Base-by-base conservation (phyloP, 768 basidiomycete genomes). In the Mycena albidolilacea region DNA sequence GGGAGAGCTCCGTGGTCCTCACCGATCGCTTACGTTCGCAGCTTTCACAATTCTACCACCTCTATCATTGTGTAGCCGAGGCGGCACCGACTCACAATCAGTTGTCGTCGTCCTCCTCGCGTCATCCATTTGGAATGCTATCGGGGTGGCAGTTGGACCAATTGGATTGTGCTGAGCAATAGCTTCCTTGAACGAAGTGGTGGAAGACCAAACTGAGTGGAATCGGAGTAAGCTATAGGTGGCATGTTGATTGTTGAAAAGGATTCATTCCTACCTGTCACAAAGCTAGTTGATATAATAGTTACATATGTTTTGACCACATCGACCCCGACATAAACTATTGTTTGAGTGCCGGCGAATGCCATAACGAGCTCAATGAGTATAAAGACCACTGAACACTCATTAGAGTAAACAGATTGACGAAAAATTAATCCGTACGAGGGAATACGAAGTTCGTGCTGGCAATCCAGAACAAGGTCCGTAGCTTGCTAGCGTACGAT, bases 381-480 rank as follows among this genome's bases (percentile, higher is more conserved):
- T 10, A 41, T 7, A 38, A 61, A 52, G 37, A 52, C 10, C 57
- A 58, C 57, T 58, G 35, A 2, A 19, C 21, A 2, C 6, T 39
- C 0, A 37, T 58, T 39, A 58, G 37, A 5, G 57, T 37, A 17
- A 23, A 8, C 14, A 30, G 23, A 21, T 58, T 37, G 57, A 17
- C 5, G 2, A 10, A 38, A 38, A 38, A 7, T 38, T 19, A 58
- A 58, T 38, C 3, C 57, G 37, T 19, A 58, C 57, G 11, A 19
- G 57, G 57, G 7, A 58, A 58, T 38, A 58, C 37, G 21, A 58
- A 58, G 15, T 58, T 58, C 3, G 57, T 58, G 35, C 57, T 58
- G 7, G 57, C 37, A 38, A 58, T 58, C 57, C 57, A 58, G 57
- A 58, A 58, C 15, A 58, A 19, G 5, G 37, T 58, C 57, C 38